phyloP scores from a whole-genome alignment of 768 basidiomycete genomes.

The Suillus alpinus region DNA sequence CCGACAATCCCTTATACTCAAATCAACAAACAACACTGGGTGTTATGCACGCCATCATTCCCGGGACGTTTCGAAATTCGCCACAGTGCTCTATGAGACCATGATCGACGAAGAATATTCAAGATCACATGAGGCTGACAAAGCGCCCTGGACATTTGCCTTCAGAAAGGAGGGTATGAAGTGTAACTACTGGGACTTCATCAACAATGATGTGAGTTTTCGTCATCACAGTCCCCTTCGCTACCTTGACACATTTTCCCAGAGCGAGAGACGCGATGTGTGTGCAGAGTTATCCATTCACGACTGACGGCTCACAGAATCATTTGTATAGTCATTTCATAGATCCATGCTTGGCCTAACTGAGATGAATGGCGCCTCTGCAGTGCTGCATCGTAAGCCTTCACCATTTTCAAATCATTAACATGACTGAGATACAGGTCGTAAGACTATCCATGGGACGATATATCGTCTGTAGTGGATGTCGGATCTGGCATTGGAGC shows the following conservation, averaged over 20 bases:
- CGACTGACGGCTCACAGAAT: neutral
- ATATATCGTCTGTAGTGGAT: slow-evolving; percentile 25
- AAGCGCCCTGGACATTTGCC: slow-evolving; percentile 20
- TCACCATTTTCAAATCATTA: neutral
- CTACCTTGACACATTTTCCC: neutral
- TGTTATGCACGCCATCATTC: too few species aligned
- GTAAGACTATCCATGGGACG: slow-evolving; percentile 18
- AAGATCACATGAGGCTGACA: slow-evolving; percentile 17
- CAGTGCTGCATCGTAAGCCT: slow-evolving; percentile 20
- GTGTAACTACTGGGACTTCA: slow-evolving; percentile 21
- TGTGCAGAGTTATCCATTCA: neutral
- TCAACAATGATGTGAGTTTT: slow-evolving; percentile 22
- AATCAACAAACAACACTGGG: slow-evolving; percentile 11
- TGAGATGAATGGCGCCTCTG: slow-evolving; percentile 21
- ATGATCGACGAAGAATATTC: slow-evolving; percentile 24
- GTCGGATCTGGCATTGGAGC: slow-evolving; percentile 28
- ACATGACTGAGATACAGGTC: neutral
- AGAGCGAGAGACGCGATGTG: slow-evolving; percentile 19
- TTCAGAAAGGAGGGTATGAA: slow-evolving; percentile 15
- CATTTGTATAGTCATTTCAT: slow-evolving; percentile 16
- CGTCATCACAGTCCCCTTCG: neutral
- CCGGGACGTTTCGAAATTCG: slow-evolving; percentile 14
- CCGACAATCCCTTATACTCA: slow-evolving; percentile 29
- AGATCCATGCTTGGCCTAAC: slow-evolving; percentile 21
- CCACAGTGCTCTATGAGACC: slow-evolving; percentile 18